Base-by-base conservation (phyloP, 495 filamentous ascomycete genomes). In the Saxispiralis lemnorum region DNA sequence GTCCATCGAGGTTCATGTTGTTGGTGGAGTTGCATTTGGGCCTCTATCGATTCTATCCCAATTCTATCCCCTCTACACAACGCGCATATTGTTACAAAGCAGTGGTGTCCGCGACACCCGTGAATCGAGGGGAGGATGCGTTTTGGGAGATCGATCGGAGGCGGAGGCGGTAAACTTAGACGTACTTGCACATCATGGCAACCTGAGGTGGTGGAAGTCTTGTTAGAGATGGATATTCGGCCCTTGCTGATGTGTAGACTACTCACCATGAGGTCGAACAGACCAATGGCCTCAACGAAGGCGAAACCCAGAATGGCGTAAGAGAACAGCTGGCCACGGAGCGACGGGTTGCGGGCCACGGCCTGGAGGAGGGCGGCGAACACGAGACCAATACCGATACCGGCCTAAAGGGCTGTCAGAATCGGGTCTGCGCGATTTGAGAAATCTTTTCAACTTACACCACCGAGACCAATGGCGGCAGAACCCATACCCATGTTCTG, bases 301-400 rank as follows among this genome's bases (percentile, higher is more conserved):
- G 83, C 82, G 65, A 89, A 89, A 67, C 82, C 82, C 59, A 89
- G 68, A 79, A 89, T 85, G 72, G 83, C 82, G 69, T 89, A 86
- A 50, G 79, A 76, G 79, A 89, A 89, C 55, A 89, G 79, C 71
- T 87, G 81, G 58, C 79, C 81, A 66, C 81, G 77, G 71, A 89
- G 77, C 55, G 76, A 76, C 55, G 81, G 81, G 80, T 89, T 89
- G 69, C 83, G 81, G 66, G 83, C 81, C 55, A 84, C 79, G 63
- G 72, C 75, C 63, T 76, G 72, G 58, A 89, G 72, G 63, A 89
- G 79, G 56, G 81, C 73, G 57, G 76, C 81, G 76, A 89, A 89
- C 63, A 89, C 83, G 69, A 87, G 85, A 81, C 83, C 81, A 68
- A 83, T 79, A 83, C 81, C 47, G 38, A 51, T 51, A 12, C 48